These are phyloP conservation scores for Leptographium galeiforme DNA, from an alignment of 2,329 filamentous ascomycete species.

Conservation along the genomic window DNA sequence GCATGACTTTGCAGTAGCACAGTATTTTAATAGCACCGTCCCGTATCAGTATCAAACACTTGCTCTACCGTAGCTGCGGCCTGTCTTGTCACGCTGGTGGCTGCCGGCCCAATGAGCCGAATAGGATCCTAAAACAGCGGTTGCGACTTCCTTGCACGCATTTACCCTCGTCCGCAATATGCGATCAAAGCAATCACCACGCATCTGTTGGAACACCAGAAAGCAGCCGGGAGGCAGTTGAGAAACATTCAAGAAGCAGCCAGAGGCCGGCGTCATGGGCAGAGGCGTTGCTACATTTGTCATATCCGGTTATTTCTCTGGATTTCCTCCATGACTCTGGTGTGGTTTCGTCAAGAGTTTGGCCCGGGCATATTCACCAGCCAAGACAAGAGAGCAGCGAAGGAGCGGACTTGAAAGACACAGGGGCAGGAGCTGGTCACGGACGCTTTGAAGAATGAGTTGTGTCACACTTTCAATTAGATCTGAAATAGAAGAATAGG, in stretches of 20 bases:
- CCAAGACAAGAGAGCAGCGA: background rate
- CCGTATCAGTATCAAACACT: too few species aligned
- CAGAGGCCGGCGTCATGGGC: background rate
- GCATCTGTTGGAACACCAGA: background rate
- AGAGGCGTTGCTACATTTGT: background rate
- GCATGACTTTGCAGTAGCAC: conserved; percentile 5
- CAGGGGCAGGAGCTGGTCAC: background rate
- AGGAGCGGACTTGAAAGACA: background rate
- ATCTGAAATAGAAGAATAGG: background rate
- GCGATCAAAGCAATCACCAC: too few species aligned
- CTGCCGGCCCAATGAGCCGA: background rate
- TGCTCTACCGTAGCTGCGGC: too few species aligned
- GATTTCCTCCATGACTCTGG: background rate
- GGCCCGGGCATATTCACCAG: background rate
- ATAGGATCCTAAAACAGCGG: background rate
- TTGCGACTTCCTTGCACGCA: background rate
- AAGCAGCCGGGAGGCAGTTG: background rate
- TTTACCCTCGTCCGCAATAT: background rate
- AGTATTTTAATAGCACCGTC: too few species aligned
- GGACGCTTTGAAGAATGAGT: background rate
- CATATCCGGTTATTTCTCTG: background rate
- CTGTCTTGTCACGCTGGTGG: background rate
- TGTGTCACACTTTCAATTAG: background rate
- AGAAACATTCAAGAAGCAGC: background rate
- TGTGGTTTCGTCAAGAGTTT: background rate